These are phyloP conservation scores for Forsythia suspensa DNA, from an alignment of 257 asterid genomes.

Conservation along the genomic window DNA sequence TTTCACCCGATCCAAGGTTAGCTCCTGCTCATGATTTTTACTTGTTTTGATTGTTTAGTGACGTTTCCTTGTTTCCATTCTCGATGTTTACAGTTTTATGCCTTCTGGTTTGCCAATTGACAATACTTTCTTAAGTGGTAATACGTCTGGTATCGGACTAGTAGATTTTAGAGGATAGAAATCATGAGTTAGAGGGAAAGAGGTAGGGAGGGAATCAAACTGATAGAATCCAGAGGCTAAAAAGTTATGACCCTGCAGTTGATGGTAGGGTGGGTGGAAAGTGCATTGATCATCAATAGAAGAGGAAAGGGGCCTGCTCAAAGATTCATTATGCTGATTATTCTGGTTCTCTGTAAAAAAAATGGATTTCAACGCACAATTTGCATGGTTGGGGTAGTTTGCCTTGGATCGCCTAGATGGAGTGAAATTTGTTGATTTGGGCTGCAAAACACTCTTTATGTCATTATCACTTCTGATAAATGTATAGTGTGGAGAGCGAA, in stretches of 20 bases:
- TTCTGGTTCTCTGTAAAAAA: background rate
- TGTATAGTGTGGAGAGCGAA: background rate
- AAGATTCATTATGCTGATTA: background rate
- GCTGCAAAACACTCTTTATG: background rate
- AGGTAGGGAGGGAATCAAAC: background rate
- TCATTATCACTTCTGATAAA: background rate
- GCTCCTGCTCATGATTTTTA: background rate
- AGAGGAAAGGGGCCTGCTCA: background rate
- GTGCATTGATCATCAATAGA: background rate
- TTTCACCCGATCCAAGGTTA: constrained; percentile 51
- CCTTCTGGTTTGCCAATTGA: background rate
- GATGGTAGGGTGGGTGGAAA: background rate
- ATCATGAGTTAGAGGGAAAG: background rate
- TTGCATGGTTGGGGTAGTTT: background rate
- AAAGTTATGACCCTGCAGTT: background rate
- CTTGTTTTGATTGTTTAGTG: background rate
- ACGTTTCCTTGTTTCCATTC: background rate
- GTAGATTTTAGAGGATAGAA: background rate
- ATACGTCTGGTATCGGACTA: background rate
- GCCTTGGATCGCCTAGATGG: background rate
- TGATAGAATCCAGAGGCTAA: background rate
- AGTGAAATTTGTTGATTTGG: background rate
- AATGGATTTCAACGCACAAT: background rate
- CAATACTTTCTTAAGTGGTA: background rate
- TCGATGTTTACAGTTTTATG: background rate